Evolutionary conservation across 441 rosid genomes (phyloP).

Genomic region (Gossypium gossypioides): DNA sequence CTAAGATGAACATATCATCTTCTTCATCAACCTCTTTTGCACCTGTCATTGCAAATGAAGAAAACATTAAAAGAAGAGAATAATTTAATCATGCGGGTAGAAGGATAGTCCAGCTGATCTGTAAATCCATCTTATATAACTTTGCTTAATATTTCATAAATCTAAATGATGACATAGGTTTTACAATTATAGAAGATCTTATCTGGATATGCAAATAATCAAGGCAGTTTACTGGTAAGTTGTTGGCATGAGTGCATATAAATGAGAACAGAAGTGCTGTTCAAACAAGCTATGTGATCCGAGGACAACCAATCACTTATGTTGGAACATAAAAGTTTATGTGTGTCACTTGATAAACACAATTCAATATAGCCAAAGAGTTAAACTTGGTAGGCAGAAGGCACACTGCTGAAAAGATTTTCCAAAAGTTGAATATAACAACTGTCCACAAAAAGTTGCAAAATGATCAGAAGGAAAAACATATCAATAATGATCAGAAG

Average conservation of each 20-base stretch:
- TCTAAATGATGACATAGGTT: background rate
- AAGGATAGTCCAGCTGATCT: background rate
- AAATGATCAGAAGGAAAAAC: background rate
- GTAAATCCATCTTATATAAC: background rate
- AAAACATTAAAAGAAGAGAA: background rate
- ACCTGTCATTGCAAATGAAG: conserved; percentile 30
- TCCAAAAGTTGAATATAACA: background rate
- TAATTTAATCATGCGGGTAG: background rate
- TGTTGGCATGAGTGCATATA: background rate
- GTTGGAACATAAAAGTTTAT: background rate
- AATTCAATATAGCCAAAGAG: background rate
- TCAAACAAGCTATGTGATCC: background rate
- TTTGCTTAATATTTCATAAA: background rate
- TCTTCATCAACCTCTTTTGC: conserved; percentile 69
- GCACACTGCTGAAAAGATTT: background rate
- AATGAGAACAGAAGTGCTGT: background rate
- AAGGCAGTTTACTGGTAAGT: background rate
- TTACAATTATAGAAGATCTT: background rate
- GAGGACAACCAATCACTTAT: background rate
- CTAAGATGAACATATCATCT: conserved; percentile 80
- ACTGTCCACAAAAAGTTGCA: background rate
- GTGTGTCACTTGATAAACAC: background rate
- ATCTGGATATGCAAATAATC: background rate
- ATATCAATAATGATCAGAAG: background rate
- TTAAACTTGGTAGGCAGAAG: background rate